Base-by-base conservation (phyloP, 345 rosid genomes). In the Sonneratia alba region DNA sequence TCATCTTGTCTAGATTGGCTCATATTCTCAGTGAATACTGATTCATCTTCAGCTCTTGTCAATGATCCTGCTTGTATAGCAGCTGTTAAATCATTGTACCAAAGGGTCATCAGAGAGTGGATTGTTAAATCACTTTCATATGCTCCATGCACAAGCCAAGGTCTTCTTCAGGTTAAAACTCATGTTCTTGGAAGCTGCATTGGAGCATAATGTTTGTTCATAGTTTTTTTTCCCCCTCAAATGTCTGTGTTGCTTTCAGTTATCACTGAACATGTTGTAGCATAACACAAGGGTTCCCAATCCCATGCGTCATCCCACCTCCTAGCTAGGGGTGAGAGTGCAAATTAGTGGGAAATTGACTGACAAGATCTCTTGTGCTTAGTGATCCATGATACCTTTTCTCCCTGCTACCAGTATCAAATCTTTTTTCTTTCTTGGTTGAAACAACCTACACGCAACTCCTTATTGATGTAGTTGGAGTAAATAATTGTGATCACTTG, bases 111-210 rank as follows among this genome's bases (percentile, higher is more conserved):
- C 70, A 85, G 88, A 76, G 98, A 96, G 78, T 96, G 99, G 99
- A 85, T 92, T 81, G 76, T 91, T 70, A 81, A 84, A 77, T 92
- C 99, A 45, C 89, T 96, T 63, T 96, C 98, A 68, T 80, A 87
- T 84, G 98, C 99, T 76, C 99, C 99, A 19, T 96, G 99, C 83
- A 96, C 99, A 37, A 91, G 90, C 79, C 99, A 96, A 88, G 99
- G 99, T 69, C 86, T 96, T 77, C 92, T 96, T 75, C 99, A 96
- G 99, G 99, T 95, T 79, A 71, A 59, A 64, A 69, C 67, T 63
- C 64, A 43, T 49, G 40, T 56, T 56, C 40, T 13, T 48, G 7
- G 57, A 21, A 24, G 68, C 69, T 70, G 69, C 55, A 13, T 10
- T 24, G 14, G 40, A 22, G 12, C 12, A 15, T 24, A 18, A 67